Evolutionary conservation across 1,284 basidiomycete species (phyloP).

Genomic region (Puccinia polysora): DNA sequence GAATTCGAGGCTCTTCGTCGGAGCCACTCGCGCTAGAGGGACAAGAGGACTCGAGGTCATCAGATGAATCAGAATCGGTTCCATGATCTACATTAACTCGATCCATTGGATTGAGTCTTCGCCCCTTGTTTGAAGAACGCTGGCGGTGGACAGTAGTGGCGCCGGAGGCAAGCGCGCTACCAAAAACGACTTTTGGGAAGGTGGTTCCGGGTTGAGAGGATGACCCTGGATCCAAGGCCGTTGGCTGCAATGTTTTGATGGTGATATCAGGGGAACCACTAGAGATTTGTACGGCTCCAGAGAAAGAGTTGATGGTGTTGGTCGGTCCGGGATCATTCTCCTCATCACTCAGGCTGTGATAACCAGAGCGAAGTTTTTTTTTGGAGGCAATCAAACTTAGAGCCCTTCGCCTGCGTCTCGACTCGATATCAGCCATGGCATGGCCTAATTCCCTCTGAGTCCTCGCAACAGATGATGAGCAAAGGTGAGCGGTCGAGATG

Average conservation of each 20-base stretch:
- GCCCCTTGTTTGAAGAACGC: constrained; percentile 3
- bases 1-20: no score
- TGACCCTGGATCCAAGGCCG: neutral
- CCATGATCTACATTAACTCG: neutral
- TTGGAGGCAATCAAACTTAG: constrained; percentile 14
- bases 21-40: neutral
- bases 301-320: constrained; percentile 19
- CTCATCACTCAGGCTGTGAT: constrained; percentile 32
- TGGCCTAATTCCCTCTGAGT: constrained; percentile 24
- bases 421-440: constrained; percentile 19
- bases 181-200: neutral
- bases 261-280: neutral
- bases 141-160: constrained; percentile 11
- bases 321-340: neutral
- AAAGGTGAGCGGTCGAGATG: constrained; percentile 36
- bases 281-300: constrained; percentile 24
- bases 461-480: constrained; percentile 19
- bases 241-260: neutral
- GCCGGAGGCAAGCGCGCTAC: constrained; percentile 22
- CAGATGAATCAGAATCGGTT: constrained; percentile 22
- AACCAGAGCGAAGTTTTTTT: constrained; percentile 19
- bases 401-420: constrained; percentile 19
- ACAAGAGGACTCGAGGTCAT: constrained; percentile 12
- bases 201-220: neutral
- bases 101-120: neutral